phyloP scores from a whole-genome alignment of 345 rosid species.

The Citrus australasica region DNA sequence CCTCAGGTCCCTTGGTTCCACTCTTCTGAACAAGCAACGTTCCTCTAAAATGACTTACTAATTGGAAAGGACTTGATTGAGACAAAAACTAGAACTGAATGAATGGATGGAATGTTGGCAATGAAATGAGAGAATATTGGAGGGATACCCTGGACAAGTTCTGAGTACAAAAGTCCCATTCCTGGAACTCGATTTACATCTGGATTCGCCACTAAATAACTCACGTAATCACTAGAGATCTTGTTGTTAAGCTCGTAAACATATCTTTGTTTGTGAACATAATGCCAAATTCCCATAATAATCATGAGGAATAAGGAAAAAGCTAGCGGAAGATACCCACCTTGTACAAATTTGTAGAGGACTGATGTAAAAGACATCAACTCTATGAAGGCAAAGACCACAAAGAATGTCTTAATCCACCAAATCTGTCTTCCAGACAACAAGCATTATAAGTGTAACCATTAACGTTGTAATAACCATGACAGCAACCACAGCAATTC shows the following conservation, averaged over 20 bases:
- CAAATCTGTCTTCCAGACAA: constrained; percentile 60
- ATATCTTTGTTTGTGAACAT: constrained; percentile 42
- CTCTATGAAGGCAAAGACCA: constrained; percentile 35
- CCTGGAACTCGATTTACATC: constrained; percentile 35
- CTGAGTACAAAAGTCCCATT: constrained; percentile 33
- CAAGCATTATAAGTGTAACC: constrained; percentile 60
- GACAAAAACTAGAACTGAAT: constrained; percentile 28
- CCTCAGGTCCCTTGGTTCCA: constrained; percentile 49
- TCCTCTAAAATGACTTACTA: constrained; percentile 37
- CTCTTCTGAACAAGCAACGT: constrained; percentile 61
- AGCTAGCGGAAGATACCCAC: constrained; percentile 57
- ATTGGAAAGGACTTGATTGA: constrained; percentile 29
- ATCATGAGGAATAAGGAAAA: constrained; percentile 38
- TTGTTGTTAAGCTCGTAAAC: constrained; percentile 54
- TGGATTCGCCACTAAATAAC: constrained; percentile 32
- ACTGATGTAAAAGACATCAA: constrained; percentile 38
- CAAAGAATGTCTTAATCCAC: constrained; percentile 39
- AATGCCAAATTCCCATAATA: constrained; percentile 62
- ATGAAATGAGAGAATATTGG: constrained; percentile 43
- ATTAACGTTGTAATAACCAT: constrained; percentile 60
- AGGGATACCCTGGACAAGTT: constrained; percentile 57
- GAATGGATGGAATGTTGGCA: constrained; percentile 40
- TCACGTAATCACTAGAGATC: constrained; percentile 38
- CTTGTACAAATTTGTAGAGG: constrained; percentile 51
- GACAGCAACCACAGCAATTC: constrained; percentile 61